These are phyloP conservation scores for Grosmannia serpens DNA, from an alignment of 2,329 filamentous ascomycete genomes.

Conservation along the genomic window DNA sequence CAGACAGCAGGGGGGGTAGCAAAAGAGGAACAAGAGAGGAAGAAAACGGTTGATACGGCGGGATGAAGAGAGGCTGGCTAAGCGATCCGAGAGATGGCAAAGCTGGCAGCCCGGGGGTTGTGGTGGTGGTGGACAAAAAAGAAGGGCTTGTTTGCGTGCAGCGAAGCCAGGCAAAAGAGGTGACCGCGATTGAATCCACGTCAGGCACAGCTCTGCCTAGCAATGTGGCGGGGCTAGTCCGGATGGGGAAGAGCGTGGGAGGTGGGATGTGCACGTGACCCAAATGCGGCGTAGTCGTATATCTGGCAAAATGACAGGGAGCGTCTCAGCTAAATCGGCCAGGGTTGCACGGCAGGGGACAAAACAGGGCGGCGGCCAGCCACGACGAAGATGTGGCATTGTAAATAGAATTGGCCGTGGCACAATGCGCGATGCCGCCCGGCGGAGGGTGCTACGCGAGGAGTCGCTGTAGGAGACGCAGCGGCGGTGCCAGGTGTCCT, in stretches of 20 bases:
- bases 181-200: constrained; percentile 5
- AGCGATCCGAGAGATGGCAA: no score
- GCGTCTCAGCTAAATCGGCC: no score
- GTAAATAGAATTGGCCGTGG: background rate
- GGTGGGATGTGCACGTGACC: background rate
- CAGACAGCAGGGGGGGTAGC: background rate
- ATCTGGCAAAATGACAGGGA: no score
- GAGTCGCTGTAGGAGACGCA: no score
- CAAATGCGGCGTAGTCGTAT: no score
- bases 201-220: constrained; percentile 26
- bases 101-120: no score
- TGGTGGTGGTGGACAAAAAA: no score
- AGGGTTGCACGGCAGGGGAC: no score
- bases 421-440: background rate
- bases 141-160: background rate
- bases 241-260: background rate
- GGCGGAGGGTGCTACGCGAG: background rate
- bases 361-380: no score
- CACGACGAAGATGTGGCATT: background rate
- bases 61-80: background rate
- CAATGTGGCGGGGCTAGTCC: background rate
- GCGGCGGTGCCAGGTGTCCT: background rate
- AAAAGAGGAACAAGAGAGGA: background rate
- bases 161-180: background rate
- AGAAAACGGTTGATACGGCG: background rate